A percentile compares a stretch with the other conserved stretches of the same genome.
phyloP scores from a whole-genome alignment of 1,284 basidiomycete species.

The Caloboletus firmus region DNA sequence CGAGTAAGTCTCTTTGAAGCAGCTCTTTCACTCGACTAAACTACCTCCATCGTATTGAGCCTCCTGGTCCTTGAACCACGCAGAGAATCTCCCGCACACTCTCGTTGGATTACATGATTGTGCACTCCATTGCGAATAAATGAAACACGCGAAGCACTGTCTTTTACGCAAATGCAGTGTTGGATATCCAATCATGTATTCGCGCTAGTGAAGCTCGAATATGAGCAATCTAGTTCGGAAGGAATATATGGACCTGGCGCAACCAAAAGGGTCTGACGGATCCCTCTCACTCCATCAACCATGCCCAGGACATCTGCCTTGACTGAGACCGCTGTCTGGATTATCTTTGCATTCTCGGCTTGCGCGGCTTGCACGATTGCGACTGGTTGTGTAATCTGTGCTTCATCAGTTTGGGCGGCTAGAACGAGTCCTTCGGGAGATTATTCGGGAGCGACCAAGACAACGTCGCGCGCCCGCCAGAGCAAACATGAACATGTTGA shows the following conservation, averaged over 20 bases:
- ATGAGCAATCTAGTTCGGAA: neutral
- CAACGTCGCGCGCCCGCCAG: neutral
- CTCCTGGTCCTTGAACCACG: neutral
- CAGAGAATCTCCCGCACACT: neutral
- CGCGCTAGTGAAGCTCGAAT: neutral
- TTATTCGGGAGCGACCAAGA: neutral
- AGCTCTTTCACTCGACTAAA: neutral
- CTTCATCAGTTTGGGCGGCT: neutral
- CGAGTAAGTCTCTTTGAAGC: too few relatives aligned
- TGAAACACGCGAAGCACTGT: neutral
- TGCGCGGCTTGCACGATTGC: slow-evolving; percentile 9
- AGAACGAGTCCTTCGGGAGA: neutral
- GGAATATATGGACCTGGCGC: neutral
- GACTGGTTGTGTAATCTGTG: neutral
- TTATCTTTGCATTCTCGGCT: slow-evolving; percentile 1
- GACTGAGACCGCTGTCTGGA: neutral
- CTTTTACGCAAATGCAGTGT: too few relatives aligned
- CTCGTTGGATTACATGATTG: neutral
- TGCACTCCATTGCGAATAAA: neutral
- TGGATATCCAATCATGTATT: too few relatives aligned
- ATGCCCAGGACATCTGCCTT: neutral
- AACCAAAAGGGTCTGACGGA: neutral
- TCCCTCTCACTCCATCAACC: neutral
- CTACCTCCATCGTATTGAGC: neutral
- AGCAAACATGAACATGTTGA: neutral